These are phyloP conservation scores for Lachancea dasiensis DNA, from an alignment of 805 yeast genomes.

Conservation along the genomic window DNA sequence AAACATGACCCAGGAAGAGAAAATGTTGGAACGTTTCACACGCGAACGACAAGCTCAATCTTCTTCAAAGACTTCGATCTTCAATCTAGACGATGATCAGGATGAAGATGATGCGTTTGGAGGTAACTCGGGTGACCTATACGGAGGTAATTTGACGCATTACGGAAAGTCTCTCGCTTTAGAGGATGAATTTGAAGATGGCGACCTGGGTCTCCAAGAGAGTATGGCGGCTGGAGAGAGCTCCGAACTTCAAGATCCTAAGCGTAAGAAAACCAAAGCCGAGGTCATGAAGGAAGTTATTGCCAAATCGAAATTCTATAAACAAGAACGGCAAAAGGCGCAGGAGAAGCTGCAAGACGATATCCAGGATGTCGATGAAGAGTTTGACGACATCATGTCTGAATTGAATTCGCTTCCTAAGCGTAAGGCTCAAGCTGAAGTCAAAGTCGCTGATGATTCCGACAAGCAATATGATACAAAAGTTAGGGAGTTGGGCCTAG, in stretches of 20 bases:
- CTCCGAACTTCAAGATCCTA: conserved; percentile 36
- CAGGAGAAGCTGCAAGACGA: conserved; percentile 55
- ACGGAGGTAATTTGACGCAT: conserved; percentile 58
- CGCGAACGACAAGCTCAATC: conserved; percentile 68
- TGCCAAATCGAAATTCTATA: conserved; percentile 73
- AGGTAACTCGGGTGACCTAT: conserved; percentile 24
- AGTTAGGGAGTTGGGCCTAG: conserved; percentile 60
- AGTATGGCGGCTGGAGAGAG: conserved; percentile 17
- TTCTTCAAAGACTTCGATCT: conserved; percentile 52
- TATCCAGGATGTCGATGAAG: conserved; percentile 64
- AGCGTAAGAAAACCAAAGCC: conserved; percentile 68
- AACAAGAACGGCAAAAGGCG: conserved; percentile 65
- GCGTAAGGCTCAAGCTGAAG: conserved; percentile 15
- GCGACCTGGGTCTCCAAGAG: conserved; percentile 36
- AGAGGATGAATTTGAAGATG: conserved; percentile 50
- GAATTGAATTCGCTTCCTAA: conserved; percentile 36
- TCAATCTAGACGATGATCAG: conserved; percentile 68
- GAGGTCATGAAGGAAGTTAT: conserved; percentile 84
- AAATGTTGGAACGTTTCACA: conserved; percentile 92
- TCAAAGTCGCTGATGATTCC: conserved; percentile 32
- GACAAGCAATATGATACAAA: conserved; percentile 55
- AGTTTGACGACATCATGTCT: conserved; percentile 62
- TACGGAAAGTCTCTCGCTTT: conserved; percentile 62
- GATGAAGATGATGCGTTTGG: conserved; percentile 33
- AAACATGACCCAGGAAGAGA: conserved; percentile 75